These are phyloP conservation scores for Isatis tinctoria DNA, from an alignment of 345 rosid genomes.

Conservation along the genomic window DNA sequence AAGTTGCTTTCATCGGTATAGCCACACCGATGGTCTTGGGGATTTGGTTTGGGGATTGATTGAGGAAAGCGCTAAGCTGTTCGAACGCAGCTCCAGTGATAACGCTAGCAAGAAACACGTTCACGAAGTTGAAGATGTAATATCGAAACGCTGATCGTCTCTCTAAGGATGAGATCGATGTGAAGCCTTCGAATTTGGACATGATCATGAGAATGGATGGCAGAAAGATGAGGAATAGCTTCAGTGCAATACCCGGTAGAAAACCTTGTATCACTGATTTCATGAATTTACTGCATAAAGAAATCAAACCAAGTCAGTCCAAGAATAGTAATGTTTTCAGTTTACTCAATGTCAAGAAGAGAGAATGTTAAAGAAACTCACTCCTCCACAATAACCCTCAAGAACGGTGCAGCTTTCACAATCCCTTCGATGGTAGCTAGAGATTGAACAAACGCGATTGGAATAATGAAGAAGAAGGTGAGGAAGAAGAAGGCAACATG, in stretches of 20 bases:
- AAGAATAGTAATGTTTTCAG: not conserved
- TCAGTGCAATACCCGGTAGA: conserved; percentile 85
- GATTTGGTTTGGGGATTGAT: conserved; percentile 63
- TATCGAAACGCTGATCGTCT: conserved; percentile 87
- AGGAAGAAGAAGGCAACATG: conserved; percentile 88
- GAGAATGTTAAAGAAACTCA: conserved; percentile 34
- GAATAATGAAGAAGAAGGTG: conserved; percentile 93
- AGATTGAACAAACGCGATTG: conserved; percentile 83
- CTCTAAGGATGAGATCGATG: conserved; percentile 69
- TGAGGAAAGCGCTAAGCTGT: conserved; percentile 62
- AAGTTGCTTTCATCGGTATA: conserved; percentile 86
- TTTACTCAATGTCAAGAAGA: not conserved
- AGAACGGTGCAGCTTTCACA: conserved; percentile 64
- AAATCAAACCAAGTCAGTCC: not conserved
- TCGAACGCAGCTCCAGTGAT: conserved; percentile 75
- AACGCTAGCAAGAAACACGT: conserved; percentile 83
- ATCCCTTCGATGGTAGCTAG: conserved; percentile 87
- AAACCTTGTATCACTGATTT: conserved; percentile 83
- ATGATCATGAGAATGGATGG: conserved; percentile 90
- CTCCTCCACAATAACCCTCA: conserved; percentile 59
- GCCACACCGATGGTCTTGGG: conserved; percentile 86
- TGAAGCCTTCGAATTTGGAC: conserved; percentile 93
- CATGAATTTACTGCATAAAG: conserved; percentile 55
- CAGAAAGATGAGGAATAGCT: conserved; percentile 90
- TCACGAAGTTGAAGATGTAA: conserved; percentile 78